Percentiles rank a stretch among this genome's conserved stretches.
Conservation (phyloP, 2,329 filamentous ascomycete genomes). For the Sarocladium brachiariae region DNA sequence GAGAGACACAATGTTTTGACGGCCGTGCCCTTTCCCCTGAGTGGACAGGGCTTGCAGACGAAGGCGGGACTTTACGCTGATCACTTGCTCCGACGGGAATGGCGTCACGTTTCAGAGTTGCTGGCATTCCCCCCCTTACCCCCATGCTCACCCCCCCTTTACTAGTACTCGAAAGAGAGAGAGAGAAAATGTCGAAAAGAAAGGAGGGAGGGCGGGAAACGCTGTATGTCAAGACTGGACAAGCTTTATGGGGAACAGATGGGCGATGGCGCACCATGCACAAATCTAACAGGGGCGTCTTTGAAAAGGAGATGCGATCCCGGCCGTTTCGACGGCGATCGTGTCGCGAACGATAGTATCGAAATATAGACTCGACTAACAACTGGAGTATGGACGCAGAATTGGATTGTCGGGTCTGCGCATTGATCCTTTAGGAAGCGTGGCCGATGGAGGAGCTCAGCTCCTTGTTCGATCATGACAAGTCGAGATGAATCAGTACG, state of each 20-base stretch:
- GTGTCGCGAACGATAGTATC: background rate
- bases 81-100: constrained; percentile 14
- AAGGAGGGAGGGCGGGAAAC: constrained; percentile 5
- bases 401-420: background rate
- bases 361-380: background rate
- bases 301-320: background rate
- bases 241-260: constrained; percentile 27
- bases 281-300: background rate
- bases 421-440: background rate
- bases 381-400: background rate
- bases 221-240: constrained; percentile 29
- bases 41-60: background rate
- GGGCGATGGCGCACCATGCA: background rate
- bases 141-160: constrained; percentile 14
- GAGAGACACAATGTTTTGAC: constrained; percentile 4
- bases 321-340: background rate
- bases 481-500: too few relatives aligned
- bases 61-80: constrained; percentile 8
- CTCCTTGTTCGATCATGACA: too few relatives aligned
- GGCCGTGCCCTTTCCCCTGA: background rate
- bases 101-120: constrained; percentile 26
- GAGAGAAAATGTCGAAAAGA: constrained; percentile 10
- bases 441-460: too few relatives aligned
- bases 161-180: too few relatives aligned
- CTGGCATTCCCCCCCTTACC: constrained; percentile 26